phyloP scores from a whole-genome alignment of 352 stramenopile genomes.

The Phytophthora ramorum region DNA sequence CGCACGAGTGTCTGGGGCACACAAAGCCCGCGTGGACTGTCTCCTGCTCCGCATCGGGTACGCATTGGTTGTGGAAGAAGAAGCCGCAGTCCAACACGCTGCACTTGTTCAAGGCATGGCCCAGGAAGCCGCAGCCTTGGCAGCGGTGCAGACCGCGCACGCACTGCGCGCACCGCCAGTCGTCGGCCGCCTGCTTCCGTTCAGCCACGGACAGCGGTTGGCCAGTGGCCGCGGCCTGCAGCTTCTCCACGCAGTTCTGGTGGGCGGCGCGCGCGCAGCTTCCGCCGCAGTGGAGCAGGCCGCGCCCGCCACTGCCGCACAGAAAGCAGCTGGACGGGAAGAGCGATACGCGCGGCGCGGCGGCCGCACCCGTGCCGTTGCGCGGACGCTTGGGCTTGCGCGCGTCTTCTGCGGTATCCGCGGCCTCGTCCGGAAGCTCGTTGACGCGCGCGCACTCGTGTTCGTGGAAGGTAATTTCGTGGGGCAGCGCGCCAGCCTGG shows the following conservation, averaged over 20 bases:
- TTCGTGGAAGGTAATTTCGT: constrained; percentile 82
- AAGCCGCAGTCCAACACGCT: constrained; percentile 60
- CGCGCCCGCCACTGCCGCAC: constrained; percentile 56
- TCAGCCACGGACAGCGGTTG: constrained; percentile 27
- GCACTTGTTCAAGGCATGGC: constrained; percentile 64
- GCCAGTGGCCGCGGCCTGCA: constrained; percentile 36
- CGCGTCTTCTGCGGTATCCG: neutral
- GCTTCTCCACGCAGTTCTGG: constrained; percentile 61
- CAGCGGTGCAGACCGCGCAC: constrained; percentile 62
- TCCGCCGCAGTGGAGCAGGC: constrained; percentile 64
- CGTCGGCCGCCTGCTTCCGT: constrained; percentile 40
- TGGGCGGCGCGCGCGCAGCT: constrained; percentile 71
- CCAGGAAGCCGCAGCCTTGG: constrained; percentile 75
- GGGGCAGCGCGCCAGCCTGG: constrained; percentile 38
- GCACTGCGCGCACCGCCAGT: constrained; percentile 79
- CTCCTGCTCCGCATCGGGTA: constrained; percentile 17
- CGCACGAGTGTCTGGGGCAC: constrained; percentile 70
- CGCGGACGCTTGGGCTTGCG: constrained; percentile 40
- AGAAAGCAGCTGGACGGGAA: constrained; percentile 68
- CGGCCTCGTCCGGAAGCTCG: constrained; percentile 15
- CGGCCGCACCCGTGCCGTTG: constrained; percentile 6
- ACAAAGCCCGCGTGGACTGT: constrained; percentile 40
- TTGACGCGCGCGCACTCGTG: constrained; percentile 81
- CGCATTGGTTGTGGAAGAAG: constrained; percentile 64
- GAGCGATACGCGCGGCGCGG: constrained; percentile 38